Evolutionary conservation across 495 filamentous ascomycete genomes (phyloP).

Genomic region (Paragyromitra xinjiangensis): DNA sequence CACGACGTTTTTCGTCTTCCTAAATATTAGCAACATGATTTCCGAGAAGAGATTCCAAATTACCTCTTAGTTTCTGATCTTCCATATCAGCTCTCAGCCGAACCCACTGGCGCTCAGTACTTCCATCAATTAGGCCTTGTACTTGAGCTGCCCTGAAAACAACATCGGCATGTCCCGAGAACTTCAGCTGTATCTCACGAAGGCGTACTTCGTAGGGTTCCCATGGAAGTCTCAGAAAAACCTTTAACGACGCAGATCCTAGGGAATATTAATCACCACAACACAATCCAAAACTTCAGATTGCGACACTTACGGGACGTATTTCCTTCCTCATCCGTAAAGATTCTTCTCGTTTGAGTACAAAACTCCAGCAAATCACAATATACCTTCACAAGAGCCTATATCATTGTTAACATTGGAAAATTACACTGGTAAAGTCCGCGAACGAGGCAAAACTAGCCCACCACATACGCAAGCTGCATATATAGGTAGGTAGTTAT

Average conservation of each 20-base stretch:
- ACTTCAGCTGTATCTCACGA: neutral
- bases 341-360: conserved; percentile 11
- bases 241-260: conserved; percentile 12
- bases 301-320: neutral
- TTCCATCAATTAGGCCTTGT: neutral
- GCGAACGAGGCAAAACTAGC: neutral
- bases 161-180: neutral
- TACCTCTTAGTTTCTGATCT: neutral
- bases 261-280: neutral
- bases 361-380: conserved; percentile 13
- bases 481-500: neutral
- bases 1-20: neutral
- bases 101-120: neutral
- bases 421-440: neutral
- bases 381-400: conserved; percentile 9
- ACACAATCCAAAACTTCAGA: neutral
- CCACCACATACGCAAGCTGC: neutral
- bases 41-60: neutral
- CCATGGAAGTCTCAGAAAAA: conserved; percentile 1
- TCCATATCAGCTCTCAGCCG: neutral
- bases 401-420: neutral
- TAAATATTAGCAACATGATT: neutral
- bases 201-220: conserved; percentile 6
- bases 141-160: neutral
- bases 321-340: neutral